Conservation (phyloP, 306 rosid species). For the Vicia faba region DNA sequence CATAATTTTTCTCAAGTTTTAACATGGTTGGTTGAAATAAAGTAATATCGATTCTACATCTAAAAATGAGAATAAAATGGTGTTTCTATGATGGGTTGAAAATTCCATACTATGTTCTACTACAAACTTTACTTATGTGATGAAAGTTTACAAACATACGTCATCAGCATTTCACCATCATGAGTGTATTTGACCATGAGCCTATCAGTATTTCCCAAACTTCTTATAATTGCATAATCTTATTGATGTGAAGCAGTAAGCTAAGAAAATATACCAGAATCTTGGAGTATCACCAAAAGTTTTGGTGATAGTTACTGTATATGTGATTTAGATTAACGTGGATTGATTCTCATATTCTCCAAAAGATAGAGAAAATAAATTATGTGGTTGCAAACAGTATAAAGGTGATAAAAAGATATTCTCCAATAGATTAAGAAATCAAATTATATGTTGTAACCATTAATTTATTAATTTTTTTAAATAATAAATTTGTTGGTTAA, state of each 20-base stretch:
- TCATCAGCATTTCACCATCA: too few species aligned
- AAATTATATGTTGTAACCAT: too few species aligned
- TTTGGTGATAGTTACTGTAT: background rate
- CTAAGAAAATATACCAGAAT: background rate
- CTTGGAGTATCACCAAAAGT: background rate
- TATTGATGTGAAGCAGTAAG: background rate
- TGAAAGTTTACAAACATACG: too few species aligned
- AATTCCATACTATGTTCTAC: too few species aligned
- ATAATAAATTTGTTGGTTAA: too few species aligned
- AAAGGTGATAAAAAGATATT: background rate
- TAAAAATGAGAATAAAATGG: background rate
- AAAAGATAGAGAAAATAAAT: background rate
- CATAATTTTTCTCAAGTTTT: background rate
- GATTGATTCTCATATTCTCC: background rate
- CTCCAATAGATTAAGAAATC: too few species aligned
- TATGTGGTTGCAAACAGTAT: slow-evolving; percentile 2
- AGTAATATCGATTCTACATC: background rate
- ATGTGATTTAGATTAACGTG: background rate
- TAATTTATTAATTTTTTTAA: too few species aligned
- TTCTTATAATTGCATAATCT: background rate
- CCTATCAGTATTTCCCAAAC: too few species aligned
- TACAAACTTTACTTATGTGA: too few species aligned
- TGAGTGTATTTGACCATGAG: too few species aligned
- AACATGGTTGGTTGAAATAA: background rate
- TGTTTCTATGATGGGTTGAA: too few species aligned